These are phyloP conservation scores for Leptographium galeiforme DNA, from an alignment of 2,329 filamentous ascomycete species.

Conservation along the genomic window DNA sequence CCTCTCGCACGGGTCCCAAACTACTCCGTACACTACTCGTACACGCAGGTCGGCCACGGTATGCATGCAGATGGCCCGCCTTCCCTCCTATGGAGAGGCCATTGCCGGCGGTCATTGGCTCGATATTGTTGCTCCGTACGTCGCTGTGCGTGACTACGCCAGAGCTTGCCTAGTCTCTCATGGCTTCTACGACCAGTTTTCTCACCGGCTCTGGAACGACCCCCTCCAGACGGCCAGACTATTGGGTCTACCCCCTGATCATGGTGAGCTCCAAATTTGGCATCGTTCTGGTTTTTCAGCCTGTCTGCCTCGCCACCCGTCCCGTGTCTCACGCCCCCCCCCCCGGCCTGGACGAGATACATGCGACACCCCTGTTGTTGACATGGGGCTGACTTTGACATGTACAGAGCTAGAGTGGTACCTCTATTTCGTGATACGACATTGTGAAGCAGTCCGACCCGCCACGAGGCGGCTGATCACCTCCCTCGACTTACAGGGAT, in stretches of 20 bases:
- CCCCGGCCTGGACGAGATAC: neutral
- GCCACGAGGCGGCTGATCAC: conserved; percentile 30
- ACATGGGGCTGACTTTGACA: neutral
- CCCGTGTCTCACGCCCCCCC: neutral
- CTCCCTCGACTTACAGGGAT: conserved; percentile 33
- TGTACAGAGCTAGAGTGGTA: conserved; percentile 37
- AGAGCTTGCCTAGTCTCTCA: conserved; percentile 34
- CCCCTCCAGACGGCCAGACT: conserved; percentile 26
- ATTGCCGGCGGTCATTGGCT: conserved; percentile 34
- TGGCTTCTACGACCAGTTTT: conserved; percentile 34
- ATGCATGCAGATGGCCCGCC: conserved; percentile 17
- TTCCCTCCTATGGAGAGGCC: conserved; percentile 43
- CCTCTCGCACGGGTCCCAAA: neutral
- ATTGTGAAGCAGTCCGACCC: conserved; percentile 20
- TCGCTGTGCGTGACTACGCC: conserved; percentile 26
- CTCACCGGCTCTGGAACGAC: conserved; percentile 39
- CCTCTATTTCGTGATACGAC: conserved; percentile 28
- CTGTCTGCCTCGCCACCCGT: too few species aligned
- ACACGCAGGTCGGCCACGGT: too few species aligned
- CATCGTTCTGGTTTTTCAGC: neutral
- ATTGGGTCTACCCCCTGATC: conserved; percentile 27
- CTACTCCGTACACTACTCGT: too few species aligned
- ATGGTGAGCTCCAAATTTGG: conserved; percentile 9
- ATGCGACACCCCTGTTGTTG: neutral
- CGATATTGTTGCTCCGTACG: conserved; percentile 29